Evolutionary conservation across 805 yeast genomes (phyloP).

Genomic region (Yueomyces sp.): DNA sequence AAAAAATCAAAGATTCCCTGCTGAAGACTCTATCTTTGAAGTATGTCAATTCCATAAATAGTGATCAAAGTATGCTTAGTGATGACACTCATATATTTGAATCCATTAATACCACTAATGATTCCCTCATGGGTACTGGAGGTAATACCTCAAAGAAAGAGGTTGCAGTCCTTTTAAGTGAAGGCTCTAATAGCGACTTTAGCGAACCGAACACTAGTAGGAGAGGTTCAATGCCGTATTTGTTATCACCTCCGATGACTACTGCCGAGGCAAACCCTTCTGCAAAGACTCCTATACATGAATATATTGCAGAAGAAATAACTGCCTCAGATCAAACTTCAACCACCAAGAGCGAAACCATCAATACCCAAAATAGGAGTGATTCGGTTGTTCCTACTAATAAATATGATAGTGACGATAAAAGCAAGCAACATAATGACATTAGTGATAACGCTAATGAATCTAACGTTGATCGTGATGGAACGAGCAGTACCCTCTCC

Average conservation of each 20-base stretch:
- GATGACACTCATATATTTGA: background rate
- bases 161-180: background rate
- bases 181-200: background rate
- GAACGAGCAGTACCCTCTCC: background rate
- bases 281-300: background rate
- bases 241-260: background rate
- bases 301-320: background rate
- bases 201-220: background rate
- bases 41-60: background rate
- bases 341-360: background rate
- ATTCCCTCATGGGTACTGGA: background rate
- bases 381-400: background rate
- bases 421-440: background rate
- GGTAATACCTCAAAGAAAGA: background rate
- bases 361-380: no score
- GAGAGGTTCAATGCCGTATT: background rate
- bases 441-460: background rate
- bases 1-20: constrained; percentile 34
- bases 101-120: background rate
- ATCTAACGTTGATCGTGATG: background rate
- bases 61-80: background rate
- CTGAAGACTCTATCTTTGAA: constrained; percentile 5
- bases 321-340: background rate
- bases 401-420: background rate
- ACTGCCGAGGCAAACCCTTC: background rate